Base-by-base conservation (phyloP, 2,329 filamentous ascomycete species). In the Trichoderma sp. region DNA sequence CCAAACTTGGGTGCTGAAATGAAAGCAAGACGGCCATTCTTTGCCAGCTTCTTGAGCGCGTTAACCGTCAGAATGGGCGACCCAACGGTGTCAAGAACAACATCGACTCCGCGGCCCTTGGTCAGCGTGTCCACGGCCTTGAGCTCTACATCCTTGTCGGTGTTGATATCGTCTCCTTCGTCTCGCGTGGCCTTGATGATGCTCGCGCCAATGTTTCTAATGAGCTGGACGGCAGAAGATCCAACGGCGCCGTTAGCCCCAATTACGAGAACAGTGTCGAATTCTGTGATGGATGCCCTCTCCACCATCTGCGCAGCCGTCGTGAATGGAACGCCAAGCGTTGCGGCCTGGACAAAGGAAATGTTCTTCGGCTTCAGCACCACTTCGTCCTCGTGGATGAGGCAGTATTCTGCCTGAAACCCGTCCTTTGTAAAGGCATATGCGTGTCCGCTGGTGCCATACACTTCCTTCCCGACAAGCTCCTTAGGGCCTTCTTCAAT, bases 401-500 rank as follows among this genome's bases (percentile, higher is more conserved):
- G 65, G 21, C 58, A 58, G 32, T 70, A 70, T 52, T 70, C 68
- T 7, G 68, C 68, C 59, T 70, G 68, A 26, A 70, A 70, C 2
- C 68, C 68, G 32, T 70, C 68, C 32, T 58, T 59, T 49, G 55
- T 70, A 26, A 70, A 70, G n/a, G 68, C 68, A 51, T 70, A 67
- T 10, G 26, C 59, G 21, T 52, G n/a, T 18, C 68, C 68, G 16
- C 68, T 70, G 28, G 68, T 70, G 21, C 68, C 68, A 21, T 68
- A 70, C 6, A 70, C 68, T 30, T 68, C 68, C 59, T 52, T 8
- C 14, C 68, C 68, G 30, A 70, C 24, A 16, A 70, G 34, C 24
- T 70, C 65, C 18, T 37, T 30, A 11, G 56, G 68, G 52, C 68
- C 68, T 21, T 70, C 65, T n/a, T 68, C 68, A 10, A 70, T 18